Conservation (phyloP, 2,329 filamentous ascomycete species). For the Parafenestella ontariensis region DNA sequence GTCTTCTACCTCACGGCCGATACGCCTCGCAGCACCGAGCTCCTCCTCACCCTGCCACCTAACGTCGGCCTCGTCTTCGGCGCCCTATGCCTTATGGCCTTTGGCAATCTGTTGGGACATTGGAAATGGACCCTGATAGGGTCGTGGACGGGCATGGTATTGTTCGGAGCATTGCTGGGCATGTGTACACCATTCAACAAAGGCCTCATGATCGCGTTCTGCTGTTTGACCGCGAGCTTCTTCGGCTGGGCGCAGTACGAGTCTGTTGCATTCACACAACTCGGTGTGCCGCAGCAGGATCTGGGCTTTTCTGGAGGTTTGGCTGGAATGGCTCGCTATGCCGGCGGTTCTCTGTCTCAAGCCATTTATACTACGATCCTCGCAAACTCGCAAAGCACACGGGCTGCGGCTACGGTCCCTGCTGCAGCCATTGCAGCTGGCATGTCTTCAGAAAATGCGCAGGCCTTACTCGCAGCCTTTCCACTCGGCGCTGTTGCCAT, state of each 20-base stretch:
- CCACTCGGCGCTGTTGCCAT: conserved; percentile 31
- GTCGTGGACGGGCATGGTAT: conserved; percentile 56
- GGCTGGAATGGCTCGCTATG: conserved; percentile 33
- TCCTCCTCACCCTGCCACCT: conserved; percentile 55
- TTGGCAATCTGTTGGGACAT: conserved; percentile 53
- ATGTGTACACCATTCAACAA: conserved; percentile 55
- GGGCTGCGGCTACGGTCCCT: conserved; percentile 22
- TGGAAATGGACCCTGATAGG: conserved; percentile 58
- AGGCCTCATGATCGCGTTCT: conserved; percentile 57
- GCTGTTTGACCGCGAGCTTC: conserved; percentile 51
- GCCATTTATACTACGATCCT: conserved; percentile 53
- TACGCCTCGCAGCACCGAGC: conserved; percentile 36
- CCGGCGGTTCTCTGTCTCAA: conserved; percentile 32
- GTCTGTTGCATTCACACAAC: conserved; percentile 41
- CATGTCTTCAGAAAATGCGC: conserved; percentile 27
- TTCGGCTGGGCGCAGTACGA: conserved; percentile 44
- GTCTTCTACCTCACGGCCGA: conserved; percentile 52
- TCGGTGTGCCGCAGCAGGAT: conserved; percentile 54
- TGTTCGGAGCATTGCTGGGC: conserved; percentile 57
- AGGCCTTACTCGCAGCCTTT: conserved; percentile 29
- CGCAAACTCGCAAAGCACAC: conserved; percentile 41
- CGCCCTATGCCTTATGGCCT: conserved; percentile 50
- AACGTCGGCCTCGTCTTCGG: conserved; percentile 56
- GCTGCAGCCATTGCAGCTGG: conserved; percentile 30
- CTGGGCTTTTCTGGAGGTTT: conserved; percentile 55